A percentile compares a stretch with the other conserved stretches of the same genome.
phyloP scores from a whole-genome alignment of 1,284 basidiomycete genomes.

The Ustilago tritici region DNA sequence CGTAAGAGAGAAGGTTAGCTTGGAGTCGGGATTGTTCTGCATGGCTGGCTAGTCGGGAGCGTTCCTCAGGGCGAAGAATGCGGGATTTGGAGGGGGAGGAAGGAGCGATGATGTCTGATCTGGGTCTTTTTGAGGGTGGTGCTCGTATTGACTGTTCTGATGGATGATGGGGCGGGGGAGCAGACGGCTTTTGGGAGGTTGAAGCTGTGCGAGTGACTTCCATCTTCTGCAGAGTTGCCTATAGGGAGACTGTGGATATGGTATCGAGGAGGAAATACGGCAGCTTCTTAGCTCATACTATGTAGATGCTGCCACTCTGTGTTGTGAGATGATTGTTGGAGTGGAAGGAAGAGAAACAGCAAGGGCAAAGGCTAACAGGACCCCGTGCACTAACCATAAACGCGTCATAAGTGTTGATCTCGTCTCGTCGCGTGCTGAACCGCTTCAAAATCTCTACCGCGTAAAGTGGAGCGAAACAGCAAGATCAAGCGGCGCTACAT shows the following conservation, averaged over 20 bases:
- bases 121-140: conserved; percentile 15
- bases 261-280: too few species aligned
- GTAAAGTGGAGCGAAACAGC: conserved; percentile 30
- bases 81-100: conserved; percentile 31
- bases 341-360: not conserved
- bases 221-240: conserved; percentile 3
- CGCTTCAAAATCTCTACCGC: not conserved
- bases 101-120: conserved; percentile 24
- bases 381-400: not conserved
- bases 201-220: conserved; percentile 34
- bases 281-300: too few species aligned
- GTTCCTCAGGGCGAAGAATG: not conserved
- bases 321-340: not conserved
- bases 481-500: too few species aligned
- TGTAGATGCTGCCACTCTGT: too few species aligned
- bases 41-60: conserved; percentile 5
- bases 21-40: conserved; percentile 24
- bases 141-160: not conserved
- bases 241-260: not conserved
- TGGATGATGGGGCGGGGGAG: not conserved
- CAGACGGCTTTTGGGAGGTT: conserved; percentile 4
- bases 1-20: conserved; percentile 31
- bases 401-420: not conserved
- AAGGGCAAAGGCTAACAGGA: not conserved
- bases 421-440: conserved; percentile 5